These are phyloP conservation scores for Carex myosuroides DNA, from an alignment of 176 grass and related monocot genomes.

Conservation along the genomic window DNA sequence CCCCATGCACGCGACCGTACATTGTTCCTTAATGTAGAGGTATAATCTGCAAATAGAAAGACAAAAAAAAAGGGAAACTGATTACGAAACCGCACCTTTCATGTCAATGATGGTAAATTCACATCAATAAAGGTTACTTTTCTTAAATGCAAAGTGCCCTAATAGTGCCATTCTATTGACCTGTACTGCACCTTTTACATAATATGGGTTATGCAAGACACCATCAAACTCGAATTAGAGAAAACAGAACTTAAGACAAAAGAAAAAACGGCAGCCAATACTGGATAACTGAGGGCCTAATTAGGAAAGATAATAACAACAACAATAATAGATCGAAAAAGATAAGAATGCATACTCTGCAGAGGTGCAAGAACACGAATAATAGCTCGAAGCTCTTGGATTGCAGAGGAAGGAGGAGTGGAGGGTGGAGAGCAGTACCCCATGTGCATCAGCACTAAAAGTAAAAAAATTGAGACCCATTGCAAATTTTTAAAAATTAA, in stretches of 20 bases:
- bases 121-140: not conserved
- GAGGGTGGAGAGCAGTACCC: slow-evolving; percentile 88
- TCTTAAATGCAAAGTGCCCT: not conserved
- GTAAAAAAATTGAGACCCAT: slow-evolving; percentile 1
- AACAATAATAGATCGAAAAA: not conserved
- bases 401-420: slow-evolving; percentile 59
- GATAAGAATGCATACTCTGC: slow-evolving; percentile 41
- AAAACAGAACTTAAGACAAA: not conserved
- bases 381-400: slow-evolving; percentile 69
- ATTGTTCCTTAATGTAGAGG: slow-evolving; percentile 93
- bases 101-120: not conserved
- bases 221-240: not conserved
- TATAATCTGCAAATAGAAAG: slow-evolving; percentile 55
- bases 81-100: not conserved
- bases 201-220: not conserved
- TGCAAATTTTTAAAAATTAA: not conserved
- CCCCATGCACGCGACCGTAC: slow-evolving; percentile 99
- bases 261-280: not conserved
- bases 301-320: not conserved
- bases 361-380: slow-evolving; percentile 73
- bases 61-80: slow-evolving; percentile 17
- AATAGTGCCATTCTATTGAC: not conserved
- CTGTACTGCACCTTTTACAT: not conserved
- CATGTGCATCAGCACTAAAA: slow-evolving; percentile 93
- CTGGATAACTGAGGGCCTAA: not conserved